Conservation (phyloP, 2,329 filamentous ascomycete species). For the Calonectria leucothoes region DNA sequence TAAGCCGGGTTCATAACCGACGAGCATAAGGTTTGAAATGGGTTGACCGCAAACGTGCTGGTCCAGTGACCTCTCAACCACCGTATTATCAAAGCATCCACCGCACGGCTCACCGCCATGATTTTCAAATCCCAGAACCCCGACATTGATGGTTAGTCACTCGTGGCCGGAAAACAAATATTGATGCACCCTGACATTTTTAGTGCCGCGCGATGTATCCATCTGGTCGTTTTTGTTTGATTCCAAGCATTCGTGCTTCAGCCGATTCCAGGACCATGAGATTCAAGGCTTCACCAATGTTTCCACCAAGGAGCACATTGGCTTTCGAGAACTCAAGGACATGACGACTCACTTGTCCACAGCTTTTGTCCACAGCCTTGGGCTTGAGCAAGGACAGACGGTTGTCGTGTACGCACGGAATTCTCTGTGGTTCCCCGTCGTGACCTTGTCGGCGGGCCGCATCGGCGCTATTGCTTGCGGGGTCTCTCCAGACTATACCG, state of each 20-base stretch:
- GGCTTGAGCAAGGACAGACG: constrained; percentile 64
- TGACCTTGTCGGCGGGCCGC: constrained; percentile 63
- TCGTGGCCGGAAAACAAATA: too few species aligned
- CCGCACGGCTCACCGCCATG: constrained; percentile 7
- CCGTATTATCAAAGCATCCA: neutral
- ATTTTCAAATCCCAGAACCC: constrained; percentile 28
- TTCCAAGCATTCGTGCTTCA: constrained; percentile 54
- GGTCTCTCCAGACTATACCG: constrained; percentile 73
- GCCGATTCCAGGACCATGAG: constrained; percentile 43
- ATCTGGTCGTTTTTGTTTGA: constrained; percentile 73
- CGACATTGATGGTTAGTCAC: constrained; percentile 17
- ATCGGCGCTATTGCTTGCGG: constrained; percentile 68
- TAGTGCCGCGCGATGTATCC: constrained; percentile 65
- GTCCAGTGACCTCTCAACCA: neutral
- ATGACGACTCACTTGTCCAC: constrained; percentile 70
- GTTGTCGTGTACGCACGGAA: constrained; percentile 73
- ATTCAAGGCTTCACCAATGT: constrained; percentile 69
- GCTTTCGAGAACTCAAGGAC: constrained; percentile 67
- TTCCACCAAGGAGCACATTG: constrained; percentile 67
- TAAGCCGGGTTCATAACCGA: neutral
- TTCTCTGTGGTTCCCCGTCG: constrained; percentile 75
- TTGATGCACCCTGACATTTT: neutral
- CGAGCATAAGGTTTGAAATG: neutral
- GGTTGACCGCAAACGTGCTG: neutral
- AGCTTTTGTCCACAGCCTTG: constrained; percentile 64